Evolutionary conservation across 345 rosid species (phyloP).

Genomic region (Aquilaria yunnanensis): DNA sequence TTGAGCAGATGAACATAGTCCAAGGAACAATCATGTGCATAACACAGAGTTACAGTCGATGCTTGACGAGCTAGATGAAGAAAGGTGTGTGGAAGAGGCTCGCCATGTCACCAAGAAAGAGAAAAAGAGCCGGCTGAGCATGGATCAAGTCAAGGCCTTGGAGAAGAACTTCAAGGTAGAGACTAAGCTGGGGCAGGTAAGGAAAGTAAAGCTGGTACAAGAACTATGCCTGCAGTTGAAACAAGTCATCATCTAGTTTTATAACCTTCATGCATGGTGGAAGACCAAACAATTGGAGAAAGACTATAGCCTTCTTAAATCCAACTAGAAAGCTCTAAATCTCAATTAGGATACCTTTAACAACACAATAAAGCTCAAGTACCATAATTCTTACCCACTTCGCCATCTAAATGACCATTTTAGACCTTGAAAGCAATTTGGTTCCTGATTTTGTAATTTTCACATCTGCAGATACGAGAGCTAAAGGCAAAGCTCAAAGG

Average conservation of each 20-base stretch:
- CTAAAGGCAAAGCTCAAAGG: conserved; percentile 63
- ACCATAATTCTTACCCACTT: neutral
- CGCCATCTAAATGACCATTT: neutral
- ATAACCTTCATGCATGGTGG: conserved; percentile 87
- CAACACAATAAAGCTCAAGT: conserved; percentile 87
- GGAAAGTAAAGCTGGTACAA: conserved; percentile 74
- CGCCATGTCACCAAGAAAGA: conserved; percentile 61
- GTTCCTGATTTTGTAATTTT: neutral
- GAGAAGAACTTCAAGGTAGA: conserved; percentile 83
- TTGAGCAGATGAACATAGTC: conserved; percentile 57
- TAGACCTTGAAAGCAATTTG: neutral
- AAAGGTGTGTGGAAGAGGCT: conserved; percentile 61
- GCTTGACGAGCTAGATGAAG: conserved; percentile 80
- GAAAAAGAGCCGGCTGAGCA: conserved; percentile 71
- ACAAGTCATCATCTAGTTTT: conserved; percentile 90
- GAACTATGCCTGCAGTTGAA: conserved; percentile 80
- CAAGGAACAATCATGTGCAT: conserved; percentile 45
- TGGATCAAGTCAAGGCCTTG: conserved; percentile 77
- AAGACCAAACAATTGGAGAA: conserved; percentile 76
- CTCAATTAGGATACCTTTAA: conserved; percentile 51
- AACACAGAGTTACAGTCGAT: conserved; percentile 62
- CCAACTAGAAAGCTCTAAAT: conserved; percentile 54
- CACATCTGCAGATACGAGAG: conserved; percentile 48
- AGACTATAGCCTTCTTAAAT: conserved; percentile 57
- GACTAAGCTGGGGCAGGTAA: conserved; percentile 80